Percentiles rank a stretch among this genome's conserved stretches.
Conservation (phyloP, 169 alveolate species). For the Eimeria falciformis region DNA sequence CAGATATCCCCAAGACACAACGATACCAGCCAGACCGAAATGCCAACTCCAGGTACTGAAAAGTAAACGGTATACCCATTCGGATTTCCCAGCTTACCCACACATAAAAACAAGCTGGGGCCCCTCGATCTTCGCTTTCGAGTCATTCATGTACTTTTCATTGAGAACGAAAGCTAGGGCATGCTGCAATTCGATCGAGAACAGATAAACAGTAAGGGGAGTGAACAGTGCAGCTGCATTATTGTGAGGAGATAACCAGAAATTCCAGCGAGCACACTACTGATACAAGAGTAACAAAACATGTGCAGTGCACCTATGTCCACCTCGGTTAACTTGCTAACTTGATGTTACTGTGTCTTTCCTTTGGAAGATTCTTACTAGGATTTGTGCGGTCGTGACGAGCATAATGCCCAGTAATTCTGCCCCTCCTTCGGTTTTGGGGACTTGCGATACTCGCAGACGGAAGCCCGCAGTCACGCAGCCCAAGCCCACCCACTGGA, state of each 20-base stretch:
- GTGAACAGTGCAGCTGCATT: no score
- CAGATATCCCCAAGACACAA: no score
- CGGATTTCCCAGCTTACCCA: slow-evolving; percentile 74
- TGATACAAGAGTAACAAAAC: no score
- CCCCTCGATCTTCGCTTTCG: slow-evolving; percentile 79
- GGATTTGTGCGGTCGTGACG: slow-evolving; percentile 33
- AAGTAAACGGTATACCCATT: no score
- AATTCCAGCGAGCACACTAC: no score
- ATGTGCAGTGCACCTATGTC: no score
- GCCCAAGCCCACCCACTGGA: slow-evolving; percentile 68
- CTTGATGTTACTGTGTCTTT: no score
- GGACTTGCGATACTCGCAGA: slow-evolving; percentile 20
- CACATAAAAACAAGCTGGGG: slow-evolving; percentile 82
- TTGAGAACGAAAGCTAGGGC: slow-evolving; percentile 82
- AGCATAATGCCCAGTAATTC: neutral
- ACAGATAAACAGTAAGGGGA: neutral
- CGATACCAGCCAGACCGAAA: no score
- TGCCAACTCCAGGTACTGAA: no score
- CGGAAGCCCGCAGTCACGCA: slow-evolving; percentile 57
- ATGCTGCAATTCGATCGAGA: slow-evolving; percentile 46
- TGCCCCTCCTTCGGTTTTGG: slow-evolving; percentile 6
- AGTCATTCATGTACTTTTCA: slow-evolving; percentile 81
- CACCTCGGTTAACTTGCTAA: no score
- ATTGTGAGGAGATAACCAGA: neutral
- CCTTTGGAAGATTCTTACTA: neutral